These are phyloP conservation scores for Moesziomyces antarcticus DNA, from an alignment of 1,284 basidiomycete genomes.

Conservation along the genomic window DNA sequence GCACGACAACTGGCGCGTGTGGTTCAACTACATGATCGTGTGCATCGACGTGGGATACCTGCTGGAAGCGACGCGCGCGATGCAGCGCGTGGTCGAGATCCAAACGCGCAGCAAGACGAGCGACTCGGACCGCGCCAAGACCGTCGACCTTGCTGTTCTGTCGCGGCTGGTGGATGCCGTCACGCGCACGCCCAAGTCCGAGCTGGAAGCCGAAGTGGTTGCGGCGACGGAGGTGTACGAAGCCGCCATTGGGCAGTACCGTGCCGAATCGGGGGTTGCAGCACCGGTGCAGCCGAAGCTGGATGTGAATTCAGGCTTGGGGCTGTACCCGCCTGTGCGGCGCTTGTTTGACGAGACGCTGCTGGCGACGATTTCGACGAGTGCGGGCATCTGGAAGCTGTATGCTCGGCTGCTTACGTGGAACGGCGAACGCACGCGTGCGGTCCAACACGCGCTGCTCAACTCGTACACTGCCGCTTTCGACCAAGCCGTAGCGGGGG, in stretches of 20 bases:
- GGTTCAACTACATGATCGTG: conserved; percentile 97
- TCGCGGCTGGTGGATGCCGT: conserved; percentile 88
- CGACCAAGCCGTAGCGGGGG: conserved; percentile 14
- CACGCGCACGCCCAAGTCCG: conserved; percentile 70
- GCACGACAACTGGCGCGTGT: conserved; percentile 96
- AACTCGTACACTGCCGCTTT: conserved; percentile 50
- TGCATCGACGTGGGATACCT: conserved; percentile 92
- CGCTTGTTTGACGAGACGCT: conserved; percentile 80
- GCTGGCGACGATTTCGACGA: conserved; percentile 78
- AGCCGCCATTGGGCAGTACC: background rate
- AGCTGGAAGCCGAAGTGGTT: conserved; percentile 21
- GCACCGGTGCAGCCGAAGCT: conserved; percentile 29
- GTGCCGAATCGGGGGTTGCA: background rate
- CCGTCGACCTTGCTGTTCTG: conserved; percentile 86
- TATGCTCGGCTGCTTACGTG: conserved; percentile 58
- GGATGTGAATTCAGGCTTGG: conserved; percentile 76
- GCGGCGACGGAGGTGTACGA: conserved; percentile 44
- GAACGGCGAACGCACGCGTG: conserved; percentile 38
- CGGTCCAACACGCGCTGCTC: conserved; percentile 47
- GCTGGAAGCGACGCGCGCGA: conserved; percentile 84
- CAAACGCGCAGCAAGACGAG: conserved; percentile 68
- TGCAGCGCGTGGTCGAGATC: conserved; percentile 84
- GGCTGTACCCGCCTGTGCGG: conserved; percentile 75
- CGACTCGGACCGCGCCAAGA: conserved; percentile 71
- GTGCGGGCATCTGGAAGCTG: conserved; percentile 46